Base-by-base conservation (phyloP, 345 rosid genomes). In the Psidium friedrichsthalianum region DNA sequence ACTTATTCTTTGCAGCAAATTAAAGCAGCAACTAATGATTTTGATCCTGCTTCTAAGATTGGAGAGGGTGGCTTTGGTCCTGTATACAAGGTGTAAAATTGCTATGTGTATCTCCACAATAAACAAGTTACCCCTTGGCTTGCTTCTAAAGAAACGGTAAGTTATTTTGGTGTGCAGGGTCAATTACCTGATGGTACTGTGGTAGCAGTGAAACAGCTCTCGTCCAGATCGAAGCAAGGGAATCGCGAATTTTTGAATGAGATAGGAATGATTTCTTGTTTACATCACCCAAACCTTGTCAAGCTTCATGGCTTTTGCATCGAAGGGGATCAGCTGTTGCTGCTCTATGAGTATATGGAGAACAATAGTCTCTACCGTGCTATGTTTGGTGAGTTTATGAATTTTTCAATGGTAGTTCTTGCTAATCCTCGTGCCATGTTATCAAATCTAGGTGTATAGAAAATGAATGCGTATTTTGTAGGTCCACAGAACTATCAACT, bases 201-300 rank as follows among this genome's bases (percentile, higher is more conserved):
- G 24, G 85, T 94, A 84, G 98, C 95, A 69, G 96, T 95, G 80
- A 95, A 95, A 90, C 94, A 91, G 64, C 98, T 92, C 49, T 95
- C 98, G 69, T 89, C 98, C 5, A 91, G 91, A 89, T 95, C 98
- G 12, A 92, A 88, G 56, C 98, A 95, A 84, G 98, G 96, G 58
- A 92, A 93, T 88, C 91, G 95, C 27, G 96, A 95, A 83, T 95
- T 95, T 85, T 83, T 95, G 85, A 93, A 92, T 24, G 98, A 95
- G 91, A 88, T 95, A 47, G 94, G 94, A 56, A 90, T 91, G 87
- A 94, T 95, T 61, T 93, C 95, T 84, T 91, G 93, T 88, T 88
- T 93, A 52, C 95, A 93, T 84, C 98, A 95, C 88, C 93, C 93
- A 9, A 94, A 95, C 88, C 95, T 95, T 9, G 98, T 95, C 85